These are phyloP conservation scores for Neostapfia colusana DNA, from an alignment of 176 grass and related monocot species.

Conservation along the genomic window DNA sequence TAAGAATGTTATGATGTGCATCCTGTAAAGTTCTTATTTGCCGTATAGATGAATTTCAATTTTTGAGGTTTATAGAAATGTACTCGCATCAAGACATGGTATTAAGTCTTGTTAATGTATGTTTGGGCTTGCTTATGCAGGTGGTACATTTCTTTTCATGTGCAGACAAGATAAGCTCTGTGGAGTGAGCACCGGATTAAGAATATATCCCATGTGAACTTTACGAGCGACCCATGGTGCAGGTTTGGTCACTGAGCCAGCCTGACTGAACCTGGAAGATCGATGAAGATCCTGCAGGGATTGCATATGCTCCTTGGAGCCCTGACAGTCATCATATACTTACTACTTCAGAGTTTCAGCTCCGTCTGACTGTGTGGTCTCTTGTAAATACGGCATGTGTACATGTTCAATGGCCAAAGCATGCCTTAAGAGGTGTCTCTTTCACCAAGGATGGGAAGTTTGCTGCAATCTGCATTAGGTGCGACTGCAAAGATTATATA, in stretches of 20 bases:
- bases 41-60: not conserved
- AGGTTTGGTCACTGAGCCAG: constrained; percentile 86
- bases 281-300: constrained; percentile 85
- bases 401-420: constrained; percentile 93
- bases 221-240: constrained; percentile 91
- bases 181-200: constrained; percentile 93
- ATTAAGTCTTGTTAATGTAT: not conserved
- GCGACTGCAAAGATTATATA: constrained; percentile 95
- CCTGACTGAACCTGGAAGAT: constrained; percentile 99
- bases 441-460: constrained; percentile 94
- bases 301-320: constrained; percentile 88
- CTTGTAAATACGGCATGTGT: constrained; percentile 87
- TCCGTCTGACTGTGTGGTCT: constrained; percentile 96
- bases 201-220: constrained; percentile 88
- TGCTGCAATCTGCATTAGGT: constrained; percentile 78
- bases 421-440: constrained; percentile 70
- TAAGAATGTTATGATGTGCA: constrained; percentile 22
- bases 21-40: constrained; percentile 24
- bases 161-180: constrained; percentile 87
- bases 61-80: constrained; percentile 21
- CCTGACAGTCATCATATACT: constrained; percentile 95
- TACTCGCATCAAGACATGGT: not conserved
- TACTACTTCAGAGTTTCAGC: constrained; percentile 93
- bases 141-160: constrained; percentile 92
- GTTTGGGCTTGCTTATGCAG: constrained; percentile 45